Percentiles rank a stretch among this genome's conserved stretches.
phyloP scores from a whole-genome alignment of 495 filamentous ascomycete species.

The Xylaria flabelliformis region DNA sequence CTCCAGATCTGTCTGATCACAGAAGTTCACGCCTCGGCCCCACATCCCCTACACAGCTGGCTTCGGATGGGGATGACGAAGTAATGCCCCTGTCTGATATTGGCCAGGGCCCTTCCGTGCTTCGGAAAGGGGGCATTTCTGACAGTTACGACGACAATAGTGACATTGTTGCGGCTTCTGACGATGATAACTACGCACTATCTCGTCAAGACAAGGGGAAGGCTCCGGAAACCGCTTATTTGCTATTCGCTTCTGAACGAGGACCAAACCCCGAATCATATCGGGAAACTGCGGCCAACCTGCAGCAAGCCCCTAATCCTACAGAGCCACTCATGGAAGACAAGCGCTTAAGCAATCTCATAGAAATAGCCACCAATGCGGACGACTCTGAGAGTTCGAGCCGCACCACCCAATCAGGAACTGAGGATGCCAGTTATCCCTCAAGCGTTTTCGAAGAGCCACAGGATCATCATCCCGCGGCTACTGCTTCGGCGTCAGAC shows the following conservation, averaged over 20 bases:
- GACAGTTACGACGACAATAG: neutral
- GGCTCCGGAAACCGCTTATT: conserved; percentile 8
- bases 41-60: conserved; percentile 18
- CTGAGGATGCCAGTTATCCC: conserved; percentile 14
- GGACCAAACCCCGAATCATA: neutral
- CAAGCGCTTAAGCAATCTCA: neutral
- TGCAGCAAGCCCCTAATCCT: neutral
- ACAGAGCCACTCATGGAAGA: neutral
- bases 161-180: neutral
- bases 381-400: neutral
- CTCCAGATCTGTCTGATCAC: conserved; percentile 23
- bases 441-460: conserved; percentile 14
- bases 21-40: conserved; percentile 11
- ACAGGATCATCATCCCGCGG: conserved; percentile 1
- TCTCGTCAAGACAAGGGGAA: conserved; percentile 25
- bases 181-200: neutral
- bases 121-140: no score
- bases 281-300: neutral
- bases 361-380: neutral
- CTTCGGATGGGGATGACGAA: neutral
- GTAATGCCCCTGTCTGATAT: neutral
- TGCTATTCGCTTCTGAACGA: neutral
- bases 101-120: neutral
- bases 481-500: conserved; percentile 10
- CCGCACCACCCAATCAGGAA: neutral